A percentile compares a stretch with the other conserved stretches of the same genome.
Conservation (phyloP, 1,139 yeast genomes). For the Protomyces macrosporus region DNA sequence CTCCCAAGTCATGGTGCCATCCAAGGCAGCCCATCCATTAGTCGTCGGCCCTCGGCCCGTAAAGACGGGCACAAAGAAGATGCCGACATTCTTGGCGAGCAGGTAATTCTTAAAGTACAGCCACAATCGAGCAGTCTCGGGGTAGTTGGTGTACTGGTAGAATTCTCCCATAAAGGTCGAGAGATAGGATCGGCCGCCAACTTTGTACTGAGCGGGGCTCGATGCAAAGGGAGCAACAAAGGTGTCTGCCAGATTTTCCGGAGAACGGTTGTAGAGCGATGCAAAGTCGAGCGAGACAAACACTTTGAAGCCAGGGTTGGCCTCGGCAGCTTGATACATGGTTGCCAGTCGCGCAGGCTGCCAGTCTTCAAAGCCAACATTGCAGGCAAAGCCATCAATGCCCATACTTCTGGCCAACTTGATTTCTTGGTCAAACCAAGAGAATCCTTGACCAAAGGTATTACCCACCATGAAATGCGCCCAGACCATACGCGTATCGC, state of each 20-base stretch:
- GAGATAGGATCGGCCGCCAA: constrained; percentile 20
- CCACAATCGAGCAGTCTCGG: constrained; percentile 24
- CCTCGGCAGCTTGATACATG: constrained; percentile 26
- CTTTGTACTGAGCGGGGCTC: constrained; percentile 16
- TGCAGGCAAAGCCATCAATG: constrained; percentile 29
- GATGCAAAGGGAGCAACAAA: constrained; percentile 13
- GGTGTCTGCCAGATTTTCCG: constrained; percentile 1
- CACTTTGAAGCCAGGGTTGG: constrained; percentile 12
- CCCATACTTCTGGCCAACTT: constrained; percentile 21
- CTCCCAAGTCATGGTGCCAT: constrained; percentile 28
- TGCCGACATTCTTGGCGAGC: constrained; percentile 2
- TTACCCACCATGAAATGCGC: constrained; percentile 30
- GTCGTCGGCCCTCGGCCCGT: constrained; percentile 14
- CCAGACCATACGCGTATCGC: constrained; percentile 23
- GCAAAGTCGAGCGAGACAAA: constrained; percentile 26
- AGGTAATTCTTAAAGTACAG: constrained; percentile 25
- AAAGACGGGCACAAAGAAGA: constrained; percentile 28
- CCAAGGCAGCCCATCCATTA: constrained; percentile 26
- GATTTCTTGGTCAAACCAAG: constrained; percentile 18
- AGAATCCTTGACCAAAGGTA: background rate
- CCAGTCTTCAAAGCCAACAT: constrained; percentile 28
- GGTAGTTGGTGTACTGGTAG: constrained; percentile 1
- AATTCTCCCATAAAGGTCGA: constrained; percentile 28
- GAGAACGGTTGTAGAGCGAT: background rate
- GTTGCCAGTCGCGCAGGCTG: constrained; percentile 11